Conservation (phyloP, 2,329 filamentous ascomycete genomes). For the Paracoccidioides brasiliensis region DNA sequence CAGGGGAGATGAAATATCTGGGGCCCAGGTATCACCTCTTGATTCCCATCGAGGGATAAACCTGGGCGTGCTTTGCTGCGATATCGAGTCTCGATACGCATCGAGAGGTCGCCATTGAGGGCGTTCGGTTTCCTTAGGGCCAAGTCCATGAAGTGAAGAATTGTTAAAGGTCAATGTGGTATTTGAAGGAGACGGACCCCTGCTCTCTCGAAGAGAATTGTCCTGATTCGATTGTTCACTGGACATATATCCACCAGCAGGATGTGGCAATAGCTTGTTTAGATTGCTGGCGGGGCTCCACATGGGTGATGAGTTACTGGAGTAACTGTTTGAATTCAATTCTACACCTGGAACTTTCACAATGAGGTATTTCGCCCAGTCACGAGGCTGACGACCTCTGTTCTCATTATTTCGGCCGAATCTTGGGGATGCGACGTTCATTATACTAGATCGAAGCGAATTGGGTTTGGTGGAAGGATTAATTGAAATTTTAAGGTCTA, state of each 20-base stretch:
- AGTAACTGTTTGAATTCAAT: neutral
- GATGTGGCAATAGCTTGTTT: neutral
- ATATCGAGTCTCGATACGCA: neutral
- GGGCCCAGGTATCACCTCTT: neutral
- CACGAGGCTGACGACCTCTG: neutral
- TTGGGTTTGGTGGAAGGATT: slow-evolving; percentile 25
- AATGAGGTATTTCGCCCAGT: neutral
- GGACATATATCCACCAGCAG: neutral
- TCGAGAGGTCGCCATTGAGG: neutral
- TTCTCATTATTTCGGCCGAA: slow-evolving; percentile 11
- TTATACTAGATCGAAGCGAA: slow-evolving; percentile 26
- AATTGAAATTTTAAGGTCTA: slow-evolving; percentile 19
- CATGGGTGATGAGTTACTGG: neutral
- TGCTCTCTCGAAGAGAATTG: neutral
- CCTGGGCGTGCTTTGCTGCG: neutral
- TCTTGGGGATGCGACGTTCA: slow-evolving; percentile 20
- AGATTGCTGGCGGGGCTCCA: neutral
- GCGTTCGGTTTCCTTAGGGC: neutral
- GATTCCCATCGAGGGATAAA: neutral
- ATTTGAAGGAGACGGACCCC: neutral
- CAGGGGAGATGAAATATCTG: slow-evolving; percentile 16
- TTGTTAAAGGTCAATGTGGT: neutral
- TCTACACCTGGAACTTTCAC: neutral
- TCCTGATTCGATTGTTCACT: neutral
- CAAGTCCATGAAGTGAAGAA: neutral